Conservation (phyloP, 352 stramenopile species). For the Blastocystis sp. region DNA sequence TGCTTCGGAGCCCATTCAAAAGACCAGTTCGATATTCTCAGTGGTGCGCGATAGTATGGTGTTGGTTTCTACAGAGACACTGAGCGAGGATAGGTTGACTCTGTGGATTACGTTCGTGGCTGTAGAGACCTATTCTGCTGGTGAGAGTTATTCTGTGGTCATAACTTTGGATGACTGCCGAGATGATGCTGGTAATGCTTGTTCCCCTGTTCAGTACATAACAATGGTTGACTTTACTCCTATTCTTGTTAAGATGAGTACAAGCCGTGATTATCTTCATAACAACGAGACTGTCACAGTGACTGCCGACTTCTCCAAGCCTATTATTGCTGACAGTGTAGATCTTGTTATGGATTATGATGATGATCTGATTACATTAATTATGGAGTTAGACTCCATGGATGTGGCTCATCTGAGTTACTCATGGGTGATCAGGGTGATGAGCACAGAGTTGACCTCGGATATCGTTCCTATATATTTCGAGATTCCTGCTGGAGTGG, state of each 20-base stretch:
- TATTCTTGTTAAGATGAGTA: not conserved
- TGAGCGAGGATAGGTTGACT: not conserved
- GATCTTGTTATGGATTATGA: not conserved
- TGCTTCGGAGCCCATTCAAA: not conserved
- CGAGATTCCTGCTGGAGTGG: not conserved
- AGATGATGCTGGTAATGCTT: not conserved
- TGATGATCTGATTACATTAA: not conserved
- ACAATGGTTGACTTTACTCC: slow-evolving; percentile 6
- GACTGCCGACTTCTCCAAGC: not conserved
- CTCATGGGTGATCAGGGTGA: not conserved
- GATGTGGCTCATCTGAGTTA: not conserved
- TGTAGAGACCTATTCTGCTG: not conserved
- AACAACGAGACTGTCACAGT: not conserved
- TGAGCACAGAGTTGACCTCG: not conserved
- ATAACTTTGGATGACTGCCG: not conserved
- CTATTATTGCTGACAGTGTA: not conserved
- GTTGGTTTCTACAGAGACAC: slow-evolving; percentile 17
- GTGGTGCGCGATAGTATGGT: slow-evolving; percentile 7
- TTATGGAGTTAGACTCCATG: not conserved
- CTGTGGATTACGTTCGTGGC: not conserved
- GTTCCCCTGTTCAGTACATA: not conserved
- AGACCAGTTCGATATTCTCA: not conserved
- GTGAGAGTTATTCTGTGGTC: not conserved
- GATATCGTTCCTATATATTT: not conserved
- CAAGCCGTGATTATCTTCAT: not conserved